Evolutionary conservation across 805 yeast species (phyloP).

Genomic region (Maudiozyma serrabonitensis): DNA sequence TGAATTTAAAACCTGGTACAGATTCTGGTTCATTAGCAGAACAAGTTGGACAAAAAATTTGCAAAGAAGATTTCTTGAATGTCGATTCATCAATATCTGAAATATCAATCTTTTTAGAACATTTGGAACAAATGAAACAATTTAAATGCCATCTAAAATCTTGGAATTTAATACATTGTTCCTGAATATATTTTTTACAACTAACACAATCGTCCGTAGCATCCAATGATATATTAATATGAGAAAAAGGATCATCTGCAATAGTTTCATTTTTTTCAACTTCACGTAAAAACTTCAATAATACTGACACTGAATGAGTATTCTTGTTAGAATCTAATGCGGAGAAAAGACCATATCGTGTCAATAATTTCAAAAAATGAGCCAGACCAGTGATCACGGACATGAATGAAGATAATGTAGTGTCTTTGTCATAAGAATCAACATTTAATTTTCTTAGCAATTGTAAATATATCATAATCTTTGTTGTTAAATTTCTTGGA

Average conservation of each 20-base stretch:
- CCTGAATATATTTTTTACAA: constrained; percentile 76
- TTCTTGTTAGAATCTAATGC: constrained; percentile 61
- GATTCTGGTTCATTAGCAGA: constrained; percentile 41
- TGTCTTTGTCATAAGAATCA: constrained; percentile 24
- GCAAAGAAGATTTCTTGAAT: constrained; percentile 30
- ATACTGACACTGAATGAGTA: constrained; percentile 47
- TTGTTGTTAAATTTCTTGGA: constrained; percentile 82
- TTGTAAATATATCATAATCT: constrained; percentile 81
- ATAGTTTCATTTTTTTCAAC: constrained; percentile 38
- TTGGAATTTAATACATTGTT: constrained; percentile 54
- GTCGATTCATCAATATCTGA: constrained; percentile 39
- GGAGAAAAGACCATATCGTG: constrained; percentile 68
- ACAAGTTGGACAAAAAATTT: constrained; percentile 56
- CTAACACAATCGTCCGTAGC: constrained; percentile 68
- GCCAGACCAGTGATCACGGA: constrained; percentile 85
- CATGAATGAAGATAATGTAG: constrained; percentile 49
- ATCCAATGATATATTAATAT: constrained; percentile 41
- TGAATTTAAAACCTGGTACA: constrained; percentile 45
- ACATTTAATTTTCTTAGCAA: constrained; percentile 54
- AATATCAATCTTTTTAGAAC: constrained; percentile 36
- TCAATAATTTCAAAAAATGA: constrained; percentile 78
- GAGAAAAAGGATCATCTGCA: constrained; percentile 29
- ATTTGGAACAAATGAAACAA: constrained; percentile 61
- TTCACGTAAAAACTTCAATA: constrained; percentile 52
- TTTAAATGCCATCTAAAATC: constrained; percentile 72